Percentiles rank a stretch among this genome's conserved stretches.
phyloP scores from a whole-genome alignment of 2,329 filamentous ascomycete genomes.

The Madurella fahalii region DNA sequence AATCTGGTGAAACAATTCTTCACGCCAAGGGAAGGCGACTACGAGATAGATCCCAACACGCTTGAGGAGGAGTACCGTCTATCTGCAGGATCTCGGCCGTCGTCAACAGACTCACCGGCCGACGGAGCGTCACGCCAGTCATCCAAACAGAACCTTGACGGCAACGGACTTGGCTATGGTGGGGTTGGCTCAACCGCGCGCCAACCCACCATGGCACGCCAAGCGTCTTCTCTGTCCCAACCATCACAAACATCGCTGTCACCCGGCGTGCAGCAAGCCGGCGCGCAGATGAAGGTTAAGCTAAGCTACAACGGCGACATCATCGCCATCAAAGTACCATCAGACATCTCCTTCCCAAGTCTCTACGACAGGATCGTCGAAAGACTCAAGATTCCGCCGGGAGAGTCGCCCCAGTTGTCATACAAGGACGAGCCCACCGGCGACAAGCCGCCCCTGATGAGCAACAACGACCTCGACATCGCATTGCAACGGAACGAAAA shows the following conservation, averaged over 20 bases:
- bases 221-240: constrained; percentile 47
- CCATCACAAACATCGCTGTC: constrained; percentile 55
- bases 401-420: constrained; percentile 71
- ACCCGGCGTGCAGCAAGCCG: constrained; percentile 42
- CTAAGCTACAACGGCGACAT: constrained; percentile 90
- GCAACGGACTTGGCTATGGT: constrained; percentile 44
- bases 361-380: constrained; percentile 82
- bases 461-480: constrained; percentile 74
- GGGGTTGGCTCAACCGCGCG: constrained; percentile 45
- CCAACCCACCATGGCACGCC: constrained; percentile 37
- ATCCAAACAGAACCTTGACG: constrained; percentile 59
- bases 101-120: constrained; percentile 58
- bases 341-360: constrained; percentile 71
- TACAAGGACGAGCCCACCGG: constrained; percentile 83
- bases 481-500: constrained; percentile 85
- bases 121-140: constrained; percentile 61
- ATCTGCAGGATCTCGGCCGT: constrained; percentile 65
- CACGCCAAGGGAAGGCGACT: constrained; percentile 82
- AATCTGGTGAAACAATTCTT: constrained; percentile 88
- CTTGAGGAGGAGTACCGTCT: constrained; percentile 67
- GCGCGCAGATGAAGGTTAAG: constrained; percentile 80
- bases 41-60: constrained; percentile 75
- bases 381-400: constrained; percentile 66
- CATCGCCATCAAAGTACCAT: constrained; percentile 84
- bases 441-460: constrained; percentile 69